A percentile compares a stretch with the other conserved stretches of the same genome.
These are phyloP conservation scores for Euphorbia celastroides DNA, from an alignment of 441 rosid genomes.

Conservation along the genomic window DNA sequence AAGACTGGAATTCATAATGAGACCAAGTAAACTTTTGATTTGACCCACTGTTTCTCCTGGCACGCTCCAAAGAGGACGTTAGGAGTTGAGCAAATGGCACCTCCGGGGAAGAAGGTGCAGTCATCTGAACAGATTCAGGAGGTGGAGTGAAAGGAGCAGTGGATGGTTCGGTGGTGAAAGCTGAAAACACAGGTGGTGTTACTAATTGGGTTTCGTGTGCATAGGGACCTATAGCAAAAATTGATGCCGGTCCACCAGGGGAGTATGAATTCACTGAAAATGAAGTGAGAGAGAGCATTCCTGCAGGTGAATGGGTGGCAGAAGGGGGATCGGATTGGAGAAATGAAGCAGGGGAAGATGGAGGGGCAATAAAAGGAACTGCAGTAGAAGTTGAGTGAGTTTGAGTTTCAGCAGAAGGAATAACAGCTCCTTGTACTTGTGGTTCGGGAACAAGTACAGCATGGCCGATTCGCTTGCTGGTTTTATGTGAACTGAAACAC, in stretches of 20 bases:
- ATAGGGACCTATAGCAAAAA: conserved; percentile 91
- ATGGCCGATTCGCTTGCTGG: conserved; percentile 61
- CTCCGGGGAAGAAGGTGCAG: conserved; percentile 92
- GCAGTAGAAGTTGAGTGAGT: conserved; percentile 36
- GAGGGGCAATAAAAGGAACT: conserved; percentile 86
- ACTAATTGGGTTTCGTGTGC: conserved; percentile 91
- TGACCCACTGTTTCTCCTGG: conserved; percentile 30
- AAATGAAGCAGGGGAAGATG: conserved; percentile 95
- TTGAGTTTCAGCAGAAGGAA: conserved; percentile 31
- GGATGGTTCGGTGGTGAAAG: conserved; percentile 92
- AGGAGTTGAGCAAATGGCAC: conserved; percentile 90
- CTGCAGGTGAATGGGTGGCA: conserved; percentile 73
- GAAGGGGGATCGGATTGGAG: conserved; percentile 91
- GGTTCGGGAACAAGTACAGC: conserved; percentile 61
- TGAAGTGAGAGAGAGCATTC: conserved; percentile 52
- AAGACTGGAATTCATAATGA: conserved; percentile 68
- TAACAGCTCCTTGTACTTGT: conserved; percentile 31
- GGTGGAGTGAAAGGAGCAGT: conserved; percentile 95
- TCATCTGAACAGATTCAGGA: conserved; percentile 66
- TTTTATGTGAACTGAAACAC: conserved; percentile 70
- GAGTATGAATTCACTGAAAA: conserved; percentile 61
- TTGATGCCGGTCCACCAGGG: conserved; percentile 66
- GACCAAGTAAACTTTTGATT: conserved; percentile 41
- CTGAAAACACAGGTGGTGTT: conserved; percentile 86
- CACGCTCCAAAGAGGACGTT: conserved; percentile 43